A percentile compares a stretch with the other conserved stretches of the same genome.
These are phyloP conservation scores for Epichloe gansuensis DNA, from an alignment of 2,329 filamentous ascomycete genomes.

Conservation along the genomic window DNA sequence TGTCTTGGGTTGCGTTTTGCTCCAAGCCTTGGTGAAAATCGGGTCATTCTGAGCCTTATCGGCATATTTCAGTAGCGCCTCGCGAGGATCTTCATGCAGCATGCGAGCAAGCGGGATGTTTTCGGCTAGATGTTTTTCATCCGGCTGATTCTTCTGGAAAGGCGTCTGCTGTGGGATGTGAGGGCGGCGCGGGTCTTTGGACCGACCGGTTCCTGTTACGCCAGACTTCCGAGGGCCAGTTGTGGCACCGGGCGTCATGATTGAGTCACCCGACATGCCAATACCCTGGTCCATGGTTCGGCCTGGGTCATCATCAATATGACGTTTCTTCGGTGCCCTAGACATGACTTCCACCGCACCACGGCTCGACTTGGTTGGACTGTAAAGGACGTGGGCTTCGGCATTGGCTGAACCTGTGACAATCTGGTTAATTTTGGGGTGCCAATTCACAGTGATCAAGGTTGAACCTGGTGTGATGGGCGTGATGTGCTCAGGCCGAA, in stretches of 20 bases:
- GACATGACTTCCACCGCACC: constrained; percentile 86
- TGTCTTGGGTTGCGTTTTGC: constrained; percentile 78
- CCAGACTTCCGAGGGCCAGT: constrained; percentile 45
- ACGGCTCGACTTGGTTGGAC: constrained; percentile 64
- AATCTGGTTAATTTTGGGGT: constrained; percentile 91
- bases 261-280: constrained; percentile 72
- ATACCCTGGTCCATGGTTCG: constrained; percentile 73
- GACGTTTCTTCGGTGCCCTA: constrained; percentile 83
- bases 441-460: constrained; percentile 79
- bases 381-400: constrained; percentile 83
- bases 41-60: constrained; percentile 87
- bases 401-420: constrained; percentile 85
- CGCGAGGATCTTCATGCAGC: constrained; percentile 90
- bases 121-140: constrained; percentile 77
- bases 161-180: constrained; percentile 75
- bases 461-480: constrained; percentile 77
- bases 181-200: constrained; percentile 69
- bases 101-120: constrained; percentile 83
- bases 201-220: constrained; percentile 64
- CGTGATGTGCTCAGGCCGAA: constrained; percentile 72
- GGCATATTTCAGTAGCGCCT: constrained; percentile 88
- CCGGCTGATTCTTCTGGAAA: constrained; percentile 80
- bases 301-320: constrained; percentile 84
- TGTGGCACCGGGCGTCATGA: constrained; percentile 55
- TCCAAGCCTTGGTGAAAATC: constrained; percentile 89